Percentiles rank a stretch among this genome's conserved stretches.
phyloP scores from a whole-genome alignment of 148 eudicot genomes.

The Dysphania ambrosioides region DNA sequence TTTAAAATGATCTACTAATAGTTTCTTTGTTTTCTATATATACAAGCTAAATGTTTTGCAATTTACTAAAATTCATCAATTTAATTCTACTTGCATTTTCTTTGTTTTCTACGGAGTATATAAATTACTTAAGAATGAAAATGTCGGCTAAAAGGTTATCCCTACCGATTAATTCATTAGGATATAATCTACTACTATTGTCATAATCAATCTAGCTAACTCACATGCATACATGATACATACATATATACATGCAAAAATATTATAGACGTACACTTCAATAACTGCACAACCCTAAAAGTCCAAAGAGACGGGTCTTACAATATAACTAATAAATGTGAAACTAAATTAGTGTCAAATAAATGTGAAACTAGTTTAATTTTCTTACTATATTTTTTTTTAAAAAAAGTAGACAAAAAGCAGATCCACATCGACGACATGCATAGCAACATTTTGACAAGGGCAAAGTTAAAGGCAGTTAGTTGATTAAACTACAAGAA shows the following conservation, averaged over 20 bases:
- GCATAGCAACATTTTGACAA: slow-evolving; percentile 34
- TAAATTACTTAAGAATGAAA: background rate
- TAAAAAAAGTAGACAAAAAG: slow-evolving; percentile 5
- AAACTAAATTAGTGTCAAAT: no score
- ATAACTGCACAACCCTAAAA: no score
- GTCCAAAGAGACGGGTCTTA: no score
- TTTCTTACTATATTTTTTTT: no score
- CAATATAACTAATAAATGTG: no score
- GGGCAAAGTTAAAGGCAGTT: slow-evolving; percentile 21
- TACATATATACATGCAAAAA: background rate
- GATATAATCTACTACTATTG: background rate
- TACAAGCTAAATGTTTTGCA: no score
- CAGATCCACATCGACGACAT: slow-evolving; percentile 25
- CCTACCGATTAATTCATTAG: background rate
- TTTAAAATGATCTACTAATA: no score
- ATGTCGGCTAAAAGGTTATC: background rate
- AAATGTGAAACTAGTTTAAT: no score
- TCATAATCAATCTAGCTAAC: background rate
- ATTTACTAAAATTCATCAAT: no score
- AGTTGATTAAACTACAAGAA: slow-evolving; percentile 4
- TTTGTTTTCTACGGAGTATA: background rate
- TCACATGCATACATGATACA: slow-evolving; percentile 14
- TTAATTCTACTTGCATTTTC: background rate
- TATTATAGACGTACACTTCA: no score
- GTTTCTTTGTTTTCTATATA: no score